Conservation (phyloP, 192 early-diverging fungal species). For the Dispira simplex region DNA sequence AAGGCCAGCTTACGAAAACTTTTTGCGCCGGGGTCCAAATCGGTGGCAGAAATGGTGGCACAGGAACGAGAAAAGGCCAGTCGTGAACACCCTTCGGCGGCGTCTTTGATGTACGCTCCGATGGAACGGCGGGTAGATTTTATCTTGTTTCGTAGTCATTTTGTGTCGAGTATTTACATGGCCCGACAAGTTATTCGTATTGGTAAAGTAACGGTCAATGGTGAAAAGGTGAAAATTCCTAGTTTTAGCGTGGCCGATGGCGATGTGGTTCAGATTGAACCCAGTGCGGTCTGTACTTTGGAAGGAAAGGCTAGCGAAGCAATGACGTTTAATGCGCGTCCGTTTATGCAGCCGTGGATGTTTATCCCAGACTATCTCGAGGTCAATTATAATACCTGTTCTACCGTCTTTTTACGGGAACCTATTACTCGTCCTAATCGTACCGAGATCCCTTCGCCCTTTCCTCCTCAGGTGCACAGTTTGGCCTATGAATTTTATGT, state of each 20-base stretch:
- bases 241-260: conserved; percentile 69
- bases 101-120: conserved; percentile 69
- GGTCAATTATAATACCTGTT: conserved; percentile 91
- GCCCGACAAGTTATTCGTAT: conserved; percentile 69
- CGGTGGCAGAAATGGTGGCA: neutral
- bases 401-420: conserved; percentile 68
- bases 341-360: conserved; percentile 84
- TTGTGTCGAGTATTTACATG: conserved; percentile 71
- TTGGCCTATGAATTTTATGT: conserved; percentile 89
- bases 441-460: conserved; percentile 90
- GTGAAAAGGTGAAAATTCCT: conserved; percentile 61
- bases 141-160: conserved; percentile 83
- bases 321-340: conserved; percentile 43
- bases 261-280: conserved; percentile 76
- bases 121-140: conserved; percentile 88
- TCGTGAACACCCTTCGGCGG: conserved; percentile 11
- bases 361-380: conserved; percentile 95
- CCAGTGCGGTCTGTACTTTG: conserved; percentile 47
- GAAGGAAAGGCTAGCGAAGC: conserved; percentile 22
- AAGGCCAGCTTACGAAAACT: neutral
- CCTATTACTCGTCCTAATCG: conserved; percentile 72
- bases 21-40: neutral
- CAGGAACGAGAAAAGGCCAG: neutral
- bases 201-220: conserved; percentile 88
- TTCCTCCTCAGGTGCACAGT: conserved; percentile 75